Evolutionary conservation across 2,329 filamentous ascomycete species (phyloP), one percentile per base, ranked within the genome.

Genomic region (Hymenoscyphus scutula): DNA sequence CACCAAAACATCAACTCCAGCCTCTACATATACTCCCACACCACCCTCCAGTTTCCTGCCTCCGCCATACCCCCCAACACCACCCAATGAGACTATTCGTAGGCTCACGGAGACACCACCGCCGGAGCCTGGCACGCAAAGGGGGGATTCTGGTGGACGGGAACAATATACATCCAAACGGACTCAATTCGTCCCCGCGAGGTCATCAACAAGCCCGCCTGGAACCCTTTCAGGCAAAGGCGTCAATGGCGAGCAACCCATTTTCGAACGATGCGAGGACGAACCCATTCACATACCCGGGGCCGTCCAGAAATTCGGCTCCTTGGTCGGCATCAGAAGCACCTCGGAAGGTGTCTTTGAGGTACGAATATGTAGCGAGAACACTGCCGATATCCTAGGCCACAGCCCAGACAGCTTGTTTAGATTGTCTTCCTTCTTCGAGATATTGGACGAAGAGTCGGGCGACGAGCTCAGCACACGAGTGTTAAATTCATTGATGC

Each of bases 241-340:
- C 3, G 57, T 60, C 19, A 61, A 66, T 23, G 25, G 56, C 13
- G 53, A 32, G 10, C 56, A 45, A 29, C 62, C 59, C n/a, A 59
- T 55, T 2, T 65, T 65, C 29, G 58, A 55, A 54, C 62, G 63
- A n/a, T 71, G 68, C 48, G 69, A 71, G 56, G 69, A 71, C 54
- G 70, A 71, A 56, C 68, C 67, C 5, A 71, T 71, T 19, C 68
- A 67, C 34, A 70, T 62, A n/a, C 68, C 70, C 55, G 68, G 70
- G 54, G 65, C 68, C 4, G 59, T 71, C 15, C 70, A 70, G 53
- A 48, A 55, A n/a, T 66, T 67, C 37, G 70, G 67, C 10, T 67
- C 64, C 2, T 59, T 71, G 34, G 32, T 70, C 19, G 68, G 62
- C 1, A 34, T 71, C 25, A 67, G 56, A 30, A 66, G 66, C 48